Evolutionary conservation across 805 yeast genomes (phyloP), one percentile per base, ranked within the genome.

Genomic region (Nakazawaea holstii): DNA sequence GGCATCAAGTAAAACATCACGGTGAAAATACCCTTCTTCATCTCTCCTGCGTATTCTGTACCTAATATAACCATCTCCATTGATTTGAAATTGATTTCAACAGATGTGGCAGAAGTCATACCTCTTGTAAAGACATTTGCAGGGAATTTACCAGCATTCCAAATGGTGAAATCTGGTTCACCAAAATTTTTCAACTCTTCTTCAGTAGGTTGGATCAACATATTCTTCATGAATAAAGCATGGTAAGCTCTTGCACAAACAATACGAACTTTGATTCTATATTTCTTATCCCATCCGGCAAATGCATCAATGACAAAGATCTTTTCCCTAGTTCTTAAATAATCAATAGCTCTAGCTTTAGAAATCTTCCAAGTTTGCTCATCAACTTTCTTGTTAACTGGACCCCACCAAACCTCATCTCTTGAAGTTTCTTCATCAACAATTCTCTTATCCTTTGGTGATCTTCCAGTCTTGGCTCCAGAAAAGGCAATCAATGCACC

Each of bases 1-100:
- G 99, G 99, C 97, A 91, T 91, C 68, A 94, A 77, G 77, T 92
- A 92, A 74, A 94, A 92, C 99, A 92, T 92, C 52, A 92, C 98
- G 20, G 98, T 90, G 80, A 92, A 90, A 62, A 92, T 90, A 74
- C 99, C 99, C 77, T 92, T 92, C 78, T 92, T 92, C 99, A 92
- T 92, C 77, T 92, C 99, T 62, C 99, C 99, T 47, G 99, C 99
- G 65, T 92, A 92, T 76, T 92, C 99, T 39, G 98, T 92, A 71
- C 99, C 99, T 59, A 94, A 77, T 62, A 92, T 94, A 54, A 92
- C 90, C 99, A 94, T 92, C 75, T 94, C 99, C 97, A 91, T 91
- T 57, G 80, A 89, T 73, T 90, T 87, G 79, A 92, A 92, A 73
- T 92, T 92, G 65, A 92, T 90, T 72, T 90, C 97, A 55, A 92